Percentiles rank a stretch among this genome's conserved stretches.
These are phyloP conservation scores for Fusarium abutilonis DNA, from an alignment of 2,329 filamentous ascomycete genomes.

Conservation along the genomic window DNA sequence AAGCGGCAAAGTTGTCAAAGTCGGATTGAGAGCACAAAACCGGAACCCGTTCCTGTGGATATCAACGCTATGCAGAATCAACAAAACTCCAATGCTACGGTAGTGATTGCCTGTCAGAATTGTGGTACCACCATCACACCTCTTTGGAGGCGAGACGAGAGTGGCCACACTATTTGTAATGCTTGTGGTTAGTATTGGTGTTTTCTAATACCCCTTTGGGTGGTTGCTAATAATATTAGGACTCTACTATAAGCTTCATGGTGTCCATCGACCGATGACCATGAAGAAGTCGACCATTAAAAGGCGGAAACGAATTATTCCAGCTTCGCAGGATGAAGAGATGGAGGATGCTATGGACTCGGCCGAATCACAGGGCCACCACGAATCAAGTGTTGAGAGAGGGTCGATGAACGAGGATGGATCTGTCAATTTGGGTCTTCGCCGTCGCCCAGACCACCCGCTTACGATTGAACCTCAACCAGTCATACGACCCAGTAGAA, in stretches of 20 bases:
- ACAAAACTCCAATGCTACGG: slow-evolving; percentile 48
- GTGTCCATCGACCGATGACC: slow-evolving; percentile 89
- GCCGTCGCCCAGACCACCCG: slow-evolving; percentile 58
- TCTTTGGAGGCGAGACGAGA: slow-evolving; percentile 92
- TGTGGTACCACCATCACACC: slow-evolving; percentile 97
- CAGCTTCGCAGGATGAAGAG: slow-evolving; percentile 68
- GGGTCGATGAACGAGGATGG: slow-evolving; percentile 71
- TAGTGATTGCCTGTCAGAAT: slow-evolving; percentile 92
- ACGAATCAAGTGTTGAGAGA: slow-evolving; percentile 56
- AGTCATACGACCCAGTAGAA: slow-evolving; percentile 56
- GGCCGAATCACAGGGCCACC: slow-evolving; percentile 51
- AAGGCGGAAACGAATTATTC: slow-evolving; percentile 91
- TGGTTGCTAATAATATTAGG: slow-evolving; percentile 61
- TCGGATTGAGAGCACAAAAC: slow-evolving; percentile 37
- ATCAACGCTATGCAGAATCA: slow-evolving; percentile 49
- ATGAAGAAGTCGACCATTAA: slow-evolving; percentile 99
- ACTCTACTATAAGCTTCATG: slow-evolving; percentile 95
- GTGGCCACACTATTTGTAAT: slow-evolving; percentile 97
- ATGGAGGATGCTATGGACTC: slow-evolving; percentile 61
- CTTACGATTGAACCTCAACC: slow-evolving; percentile 60
- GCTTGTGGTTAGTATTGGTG: slow-evolving; percentile 79
- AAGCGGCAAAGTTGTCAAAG: slow-evolving; percentile 53
- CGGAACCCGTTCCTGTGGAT: slow-evolving; percentile 48
- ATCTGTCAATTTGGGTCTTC: slow-evolving; percentile 70
- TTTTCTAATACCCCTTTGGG: not conserved